Evolutionary conservation across 2,329 filamentous ascomycete genomes (phyloP).

Genomic region (Penicillium corylophilum): DNA sequence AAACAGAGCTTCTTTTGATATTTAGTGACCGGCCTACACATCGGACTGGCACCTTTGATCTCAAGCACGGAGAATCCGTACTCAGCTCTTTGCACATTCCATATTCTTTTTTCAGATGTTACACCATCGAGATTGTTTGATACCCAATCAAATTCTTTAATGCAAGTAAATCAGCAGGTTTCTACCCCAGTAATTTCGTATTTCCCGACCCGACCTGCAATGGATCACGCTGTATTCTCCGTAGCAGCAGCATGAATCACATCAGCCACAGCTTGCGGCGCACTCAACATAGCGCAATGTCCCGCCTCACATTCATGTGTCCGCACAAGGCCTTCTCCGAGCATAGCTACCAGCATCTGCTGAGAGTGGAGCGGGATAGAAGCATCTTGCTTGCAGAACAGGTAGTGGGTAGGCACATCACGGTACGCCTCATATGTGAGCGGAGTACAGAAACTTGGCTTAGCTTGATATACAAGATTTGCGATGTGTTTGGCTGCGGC

Average conservation of each 20-base stretch:
- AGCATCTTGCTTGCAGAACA: conserved; percentile 42
- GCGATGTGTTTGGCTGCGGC: conserved; percentile 17
- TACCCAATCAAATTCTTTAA: conserved; percentile 21
- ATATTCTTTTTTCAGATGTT: conserved; percentile 1
- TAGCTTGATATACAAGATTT: conserved; percentile 29
- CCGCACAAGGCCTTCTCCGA: background rate
- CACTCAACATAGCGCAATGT: background rate
- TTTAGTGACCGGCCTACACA: background rate
- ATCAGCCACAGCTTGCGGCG: conserved; percentile 3
- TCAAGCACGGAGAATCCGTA: background rate
- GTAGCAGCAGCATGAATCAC: background rate
- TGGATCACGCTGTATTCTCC: background rate
- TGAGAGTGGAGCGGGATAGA: conserved; percentile 38
- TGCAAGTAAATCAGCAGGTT: background rate
- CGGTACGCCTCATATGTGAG: conserved; percentile 39
- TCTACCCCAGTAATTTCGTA: background rate
- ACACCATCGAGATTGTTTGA: conserved; percentile 15
- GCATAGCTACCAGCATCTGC: conserved; percentile 34
- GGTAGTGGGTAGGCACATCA: conserved; percentile 41
- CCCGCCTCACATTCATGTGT: background rate
- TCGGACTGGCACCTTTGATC: background rate
- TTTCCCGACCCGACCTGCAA: background rate
- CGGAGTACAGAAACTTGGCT: conserved; percentile 21
- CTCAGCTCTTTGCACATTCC: background rate
- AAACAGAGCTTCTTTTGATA: background rate